Evolutionary conservation across 345 rosid genomes (phyloP), one percentile per base, ranked within the genome.

Genomic region (Brassica napus): DNA sequence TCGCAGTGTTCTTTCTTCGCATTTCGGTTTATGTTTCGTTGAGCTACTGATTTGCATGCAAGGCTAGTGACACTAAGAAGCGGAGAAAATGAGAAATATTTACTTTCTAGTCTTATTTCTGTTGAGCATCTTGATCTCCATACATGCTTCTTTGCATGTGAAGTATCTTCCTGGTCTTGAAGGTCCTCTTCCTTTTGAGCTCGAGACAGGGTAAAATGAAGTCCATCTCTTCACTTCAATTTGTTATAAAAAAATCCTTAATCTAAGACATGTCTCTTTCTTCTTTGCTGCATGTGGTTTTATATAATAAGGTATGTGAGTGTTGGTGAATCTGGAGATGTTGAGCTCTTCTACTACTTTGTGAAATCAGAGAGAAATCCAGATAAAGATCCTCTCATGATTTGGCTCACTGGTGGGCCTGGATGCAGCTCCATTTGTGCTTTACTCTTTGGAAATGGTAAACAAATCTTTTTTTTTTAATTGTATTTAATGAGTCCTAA

Each of bases 351-450:
- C 52, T 91, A 88, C 81, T 89, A 87, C 82, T 91, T 88, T 61
- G 49, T 88, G 6, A 80, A 86, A 76, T 91, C 94, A 4, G 89
- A 89, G 78, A 85, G 90, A 62, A 75, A 83, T 68, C 87, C 90
- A 2, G 8, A 58, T 5, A 69, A 76, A 4, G 92, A 88, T 62
- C 89, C 94, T 77, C 82, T 91, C 74, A 12, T 91, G 79, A 84
- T 91, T 21, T 91, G 94, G 97, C 84, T 91, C 7, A 87, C 91
- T 18, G 97, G 97, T 23, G 94, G 94, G n/a, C 97, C 97, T 42
- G 92, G 89, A 30, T 91, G 94, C 75, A 84, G 91, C 6, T 79
- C 85, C 2, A 67, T 91, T 6, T 76, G 85, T 12, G 89, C 83
- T 10, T 71, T 89, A n/a, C 68, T 75, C 59, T 82, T 39, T 47